Percentiles rank a stretch among this genome's conserved stretches.
Conservation (phyloP, 2,329 filamentous ascomycete genomes). For the Blastomyces emzantsi region DNA sequence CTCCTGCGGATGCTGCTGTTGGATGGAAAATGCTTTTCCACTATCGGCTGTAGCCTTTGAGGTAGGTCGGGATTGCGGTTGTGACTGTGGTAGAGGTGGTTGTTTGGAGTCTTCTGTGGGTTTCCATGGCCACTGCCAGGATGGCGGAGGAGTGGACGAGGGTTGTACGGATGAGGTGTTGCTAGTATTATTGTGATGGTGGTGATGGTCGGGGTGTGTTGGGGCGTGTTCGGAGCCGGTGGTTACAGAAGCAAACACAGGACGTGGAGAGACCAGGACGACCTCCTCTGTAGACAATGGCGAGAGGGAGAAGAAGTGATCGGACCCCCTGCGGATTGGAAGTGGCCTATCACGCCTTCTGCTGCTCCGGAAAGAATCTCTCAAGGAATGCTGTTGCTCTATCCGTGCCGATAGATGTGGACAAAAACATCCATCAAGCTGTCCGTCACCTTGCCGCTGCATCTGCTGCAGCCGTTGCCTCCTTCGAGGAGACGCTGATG, state of each 20-base stretch:
- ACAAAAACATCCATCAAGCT: background rate
- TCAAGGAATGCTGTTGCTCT: background rate
- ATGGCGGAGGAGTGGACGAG: constrained; percentile 7
- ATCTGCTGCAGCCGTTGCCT: background rate
- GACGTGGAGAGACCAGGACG: background rate
- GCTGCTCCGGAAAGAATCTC: background rate
- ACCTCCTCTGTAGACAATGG: background rate
- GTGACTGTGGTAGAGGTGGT: background rate
- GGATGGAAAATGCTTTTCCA: constrained; percentile 20
- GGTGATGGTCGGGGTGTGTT: constrained; percentile 20
- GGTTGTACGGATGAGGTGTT: constrained; percentile 21
- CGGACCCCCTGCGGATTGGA: background rate
- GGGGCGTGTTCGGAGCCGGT: background rate
- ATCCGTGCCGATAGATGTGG: background rate
- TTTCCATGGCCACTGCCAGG: constrained; percentile 9
- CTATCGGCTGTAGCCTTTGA: constrained; percentile 30
- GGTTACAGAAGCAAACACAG: background rate
- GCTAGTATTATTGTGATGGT: background rate
- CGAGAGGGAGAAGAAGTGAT: constrained; percentile 1
- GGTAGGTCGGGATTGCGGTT: constrained; percentile 23
- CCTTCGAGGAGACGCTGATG: background rate
- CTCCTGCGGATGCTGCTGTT: constrained; percentile 10
- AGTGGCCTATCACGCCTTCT: background rate
- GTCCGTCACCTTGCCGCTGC: background rate
- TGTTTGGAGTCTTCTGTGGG: background rate